Evolutionary conservation across 352 stramenopile species (phyloP), one percentile per base, ranked within the genome.

Genomic region (Hyaloperonospora brassicae): DNA sequence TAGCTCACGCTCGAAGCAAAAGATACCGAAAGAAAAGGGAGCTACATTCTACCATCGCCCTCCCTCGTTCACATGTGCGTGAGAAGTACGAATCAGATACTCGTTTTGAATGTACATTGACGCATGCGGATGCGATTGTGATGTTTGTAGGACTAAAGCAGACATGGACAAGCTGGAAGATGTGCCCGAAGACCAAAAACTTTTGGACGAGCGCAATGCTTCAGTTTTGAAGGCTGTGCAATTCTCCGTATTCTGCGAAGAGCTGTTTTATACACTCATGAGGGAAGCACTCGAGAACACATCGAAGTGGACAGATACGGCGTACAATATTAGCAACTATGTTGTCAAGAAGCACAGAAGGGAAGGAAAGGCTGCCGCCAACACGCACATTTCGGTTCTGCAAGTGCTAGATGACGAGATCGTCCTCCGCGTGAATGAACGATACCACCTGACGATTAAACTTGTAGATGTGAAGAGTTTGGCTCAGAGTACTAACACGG

Each of bases 161-260:
- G 62, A 75, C 35, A 68, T 87, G 53, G 73, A 89, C 52, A 61
- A 61, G 17, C 52, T 89, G 0, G 57, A 80, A 41, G 84, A 87
- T 57, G 86, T 68, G 0, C 63, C 70, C 1, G 76, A 89, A 11
- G 75, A 89, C n/a, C 27, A 75, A 0, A 78, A 83, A 50, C 60
- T 70, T 6, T 52, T 91, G 22, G 66, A 89, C 3, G 77, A 84
- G 31, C 76, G 78, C 27, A 94, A 94, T 39, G 53, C 66, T 23
- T 81, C 73, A 5, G 63, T 91, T 53, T 55, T 94, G 4, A 83
- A 84, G 57, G 79, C 78, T 0, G 79, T 94, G 10, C 84, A 92
- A 66, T 91, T 91, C 50, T 91, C 84, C 1, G 76, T 94, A 1
- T 94, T 91, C 47, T 92, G 79, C 36, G 81, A 92, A 68, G 84